Conservation (phyloP, 164 flowering plant genomes). For the Annona cherimola region DNA sequence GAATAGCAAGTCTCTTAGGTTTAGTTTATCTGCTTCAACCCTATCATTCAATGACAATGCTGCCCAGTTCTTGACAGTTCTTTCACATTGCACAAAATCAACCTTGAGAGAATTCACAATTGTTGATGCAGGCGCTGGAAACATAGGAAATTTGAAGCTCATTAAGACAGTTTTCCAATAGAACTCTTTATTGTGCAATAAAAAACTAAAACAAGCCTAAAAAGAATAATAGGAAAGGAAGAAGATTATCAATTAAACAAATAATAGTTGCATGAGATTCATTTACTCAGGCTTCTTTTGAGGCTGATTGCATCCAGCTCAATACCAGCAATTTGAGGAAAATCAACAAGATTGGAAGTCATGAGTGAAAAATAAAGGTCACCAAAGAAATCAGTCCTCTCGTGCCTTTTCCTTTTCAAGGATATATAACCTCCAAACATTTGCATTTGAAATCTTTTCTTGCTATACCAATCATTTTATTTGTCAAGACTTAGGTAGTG, state of each 20-base stretch:
- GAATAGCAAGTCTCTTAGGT: constrained; percentile 67
- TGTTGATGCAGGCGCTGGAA: constrained; percentile 24
- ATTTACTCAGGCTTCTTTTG: not conserved
- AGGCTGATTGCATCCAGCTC: not conserved
- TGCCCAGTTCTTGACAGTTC: constrained; percentile 66
- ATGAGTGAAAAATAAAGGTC: not conserved
- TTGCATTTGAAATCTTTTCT: too few species aligned
- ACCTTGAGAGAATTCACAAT: constrained; percentile 26
- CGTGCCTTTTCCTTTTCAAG: too few species aligned
- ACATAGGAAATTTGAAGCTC: not conserved
- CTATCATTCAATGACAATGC: constrained; percentile 45
- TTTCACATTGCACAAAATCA: constrained; percentile 59
- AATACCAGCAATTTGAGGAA: not conserved
- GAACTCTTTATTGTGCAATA: not conserved
- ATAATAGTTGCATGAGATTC: not conserved
- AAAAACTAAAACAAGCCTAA: not conserved
- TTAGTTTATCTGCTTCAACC: constrained; percentile 52
- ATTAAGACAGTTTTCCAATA: not conserved
- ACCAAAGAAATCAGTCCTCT: too few species aligned
- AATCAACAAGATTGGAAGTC: not conserved
- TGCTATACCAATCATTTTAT: too few species aligned
- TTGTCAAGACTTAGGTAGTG: too few species aligned
- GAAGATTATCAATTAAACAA: not conserved
- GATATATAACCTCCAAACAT: too few species aligned
- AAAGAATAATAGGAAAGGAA: not conserved